phyloP scores from a whole-genome alignment of 768 basidiomycete species.

The Chiua virens region DNA sequence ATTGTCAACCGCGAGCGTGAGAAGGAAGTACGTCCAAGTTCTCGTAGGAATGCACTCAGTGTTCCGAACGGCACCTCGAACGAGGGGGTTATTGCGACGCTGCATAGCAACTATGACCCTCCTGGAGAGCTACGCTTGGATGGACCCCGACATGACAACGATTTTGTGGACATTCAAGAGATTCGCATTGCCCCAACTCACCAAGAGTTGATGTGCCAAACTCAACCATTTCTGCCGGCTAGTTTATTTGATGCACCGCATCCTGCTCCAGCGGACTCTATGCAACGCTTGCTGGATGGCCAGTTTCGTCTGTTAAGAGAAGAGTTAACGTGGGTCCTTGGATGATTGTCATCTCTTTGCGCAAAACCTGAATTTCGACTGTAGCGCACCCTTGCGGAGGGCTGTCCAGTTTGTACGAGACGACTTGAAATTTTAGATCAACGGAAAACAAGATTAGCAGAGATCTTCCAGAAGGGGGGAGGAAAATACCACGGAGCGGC shows the following conservation, averaged over 20 bases:
- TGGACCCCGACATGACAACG: slow-evolving; percentile 71
- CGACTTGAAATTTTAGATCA: slow-evolving; percentile 36
- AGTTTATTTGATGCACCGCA: slow-evolving; percentile 63
- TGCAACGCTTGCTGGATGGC: slow-evolving; percentile 67
- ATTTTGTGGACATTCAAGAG: slow-evolving; percentile 49
- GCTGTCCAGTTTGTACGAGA: slow-evolving; percentile 50
- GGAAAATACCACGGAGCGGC: slow-evolving; percentile 57
- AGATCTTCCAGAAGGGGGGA: slow-evolving; percentile 50
- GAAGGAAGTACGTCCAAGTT: slow-evolving; percentile 29
- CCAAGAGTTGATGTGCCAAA: slow-evolving; percentile 52
- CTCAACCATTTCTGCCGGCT: slow-evolving; percentile 59
- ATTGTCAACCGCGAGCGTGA: slow-evolving; percentile 54
- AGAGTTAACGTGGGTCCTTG: slow-evolving; percentile 58
- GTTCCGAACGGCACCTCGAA: slow-evolving; percentile 2
- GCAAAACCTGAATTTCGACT: neutral
- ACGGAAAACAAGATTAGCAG: slow-evolving; percentile 40
- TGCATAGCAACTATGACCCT: slow-evolving; percentile 47
- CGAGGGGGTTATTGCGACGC: slow-evolving; percentile 40
- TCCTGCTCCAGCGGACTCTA: slow-evolving; percentile 52
- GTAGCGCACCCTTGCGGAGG: slow-evolving; percentile 52
- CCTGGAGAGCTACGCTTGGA: slow-evolving; percentile 50
- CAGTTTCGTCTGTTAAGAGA: slow-evolving; percentile 77
- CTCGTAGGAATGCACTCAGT: slow-evolving; percentile 11
- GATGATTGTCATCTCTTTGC: neutral
- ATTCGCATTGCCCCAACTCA: slow-evolving; percentile 75